Evolutionary conservation across 2,329 filamentous ascomycete genomes (phyloP), one percentile per base, ranked within the genome.

Genomic region (Pseudogymnoascus sp.): DNA sequence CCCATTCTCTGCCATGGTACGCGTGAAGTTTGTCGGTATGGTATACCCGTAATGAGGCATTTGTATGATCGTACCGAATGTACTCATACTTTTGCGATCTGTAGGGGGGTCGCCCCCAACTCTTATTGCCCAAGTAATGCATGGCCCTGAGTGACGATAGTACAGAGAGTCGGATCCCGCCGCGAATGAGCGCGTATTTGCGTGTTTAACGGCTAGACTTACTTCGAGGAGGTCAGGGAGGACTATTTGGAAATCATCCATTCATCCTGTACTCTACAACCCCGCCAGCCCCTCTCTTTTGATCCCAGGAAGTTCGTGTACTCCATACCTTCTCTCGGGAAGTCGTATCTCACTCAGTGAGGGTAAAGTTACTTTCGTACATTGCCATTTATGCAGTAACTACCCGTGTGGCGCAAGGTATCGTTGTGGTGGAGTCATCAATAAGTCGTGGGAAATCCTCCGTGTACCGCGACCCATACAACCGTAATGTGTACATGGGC

Each of bases 41-140:
- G 47, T 54, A 16, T 32, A n/a, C 18, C 25, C 28, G 28, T 11
- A 30, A 18, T 54, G 47, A 54, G 47, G 47, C 47, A 54, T 54
- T 54, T 43, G 32, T n/a, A 20, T 54, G 25, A 54, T 32, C 28
- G 47, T 54, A 32, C 28, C 28, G 14, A 34, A 32, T 54, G 47
- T 54, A 54, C 47, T 7, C 47, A 7, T 54, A 32, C 47, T 54
- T 32, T 54, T 5, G 4, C 25, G 43, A 54, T 12, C 28, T 54
- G 43, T 54, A 32, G 47, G 28, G 28, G 28, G 47, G 47, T 32
- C n/a, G 47, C 47, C 47, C 47, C 47, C 47, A 54, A 54, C 47
- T 54, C 47, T 54, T 54, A 54, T 54, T 54, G 28, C 28, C 28
- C 32, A 54, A 54, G 28, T 54, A 54, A 54, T 54, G 47, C 47